A percentile compares a stretch with the other conserved stretches of the same genome.
phyloP scores from a whole-genome alignment of 495 filamentous ascomycete genomes.

The Astrothelium macrocarpum region DNA sequence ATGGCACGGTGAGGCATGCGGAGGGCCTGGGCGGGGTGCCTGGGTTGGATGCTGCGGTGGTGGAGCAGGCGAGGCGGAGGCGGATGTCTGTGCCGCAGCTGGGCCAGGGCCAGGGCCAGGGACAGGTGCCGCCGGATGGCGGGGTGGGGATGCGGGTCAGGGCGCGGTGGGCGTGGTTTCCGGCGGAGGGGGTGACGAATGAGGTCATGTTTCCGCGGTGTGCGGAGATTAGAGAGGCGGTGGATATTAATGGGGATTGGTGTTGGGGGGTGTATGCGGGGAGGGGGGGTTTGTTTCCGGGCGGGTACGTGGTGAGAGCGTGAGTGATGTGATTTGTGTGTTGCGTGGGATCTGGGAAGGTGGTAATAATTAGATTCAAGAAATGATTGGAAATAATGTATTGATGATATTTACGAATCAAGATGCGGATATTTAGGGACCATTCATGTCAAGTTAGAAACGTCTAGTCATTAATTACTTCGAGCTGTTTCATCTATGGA shows the following conservation, averaged over 20 bases:
- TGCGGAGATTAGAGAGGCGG: conserved; percentile 68
- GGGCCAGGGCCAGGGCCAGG: not conserved
- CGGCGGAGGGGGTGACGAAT: conserved; percentile 46
- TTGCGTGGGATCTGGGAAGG: too few relatives aligned
- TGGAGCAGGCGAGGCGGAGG: not conserved
- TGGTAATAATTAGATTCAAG: too few relatives aligned
- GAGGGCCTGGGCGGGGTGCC: conserved; percentile 12
- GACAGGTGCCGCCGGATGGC: conserved; percentile 58
- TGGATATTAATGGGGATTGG: conserved; percentile 83
- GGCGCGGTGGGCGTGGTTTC: conserved; percentile 67
- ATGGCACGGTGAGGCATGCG: conserved; percentile 26
- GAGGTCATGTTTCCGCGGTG: conserved; percentile 76
- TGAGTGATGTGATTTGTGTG: not conserved
- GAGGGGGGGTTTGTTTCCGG: conserved; percentile 63
- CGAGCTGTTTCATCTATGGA: not conserved
- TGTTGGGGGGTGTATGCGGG: conserved; percentile 73
- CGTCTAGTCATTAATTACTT: not conserved
- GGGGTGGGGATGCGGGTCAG: conserved; percentile 52
- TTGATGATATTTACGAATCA: not conserved
- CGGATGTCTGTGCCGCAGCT: conserved; percentile 29
- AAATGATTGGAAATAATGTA: not conserved
- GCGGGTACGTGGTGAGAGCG: conserved; percentile 46
- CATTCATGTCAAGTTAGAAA: not conserved
- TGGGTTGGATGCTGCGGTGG: conserved; percentile 7
- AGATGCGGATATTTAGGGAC: not conserved